Percentiles rank a stretch among this genome's conserved stretches.
phyloP scores from a whole-genome alignment of 2,329 filamentous ascomycete genomes.

The Diplodia intermedia region DNA sequence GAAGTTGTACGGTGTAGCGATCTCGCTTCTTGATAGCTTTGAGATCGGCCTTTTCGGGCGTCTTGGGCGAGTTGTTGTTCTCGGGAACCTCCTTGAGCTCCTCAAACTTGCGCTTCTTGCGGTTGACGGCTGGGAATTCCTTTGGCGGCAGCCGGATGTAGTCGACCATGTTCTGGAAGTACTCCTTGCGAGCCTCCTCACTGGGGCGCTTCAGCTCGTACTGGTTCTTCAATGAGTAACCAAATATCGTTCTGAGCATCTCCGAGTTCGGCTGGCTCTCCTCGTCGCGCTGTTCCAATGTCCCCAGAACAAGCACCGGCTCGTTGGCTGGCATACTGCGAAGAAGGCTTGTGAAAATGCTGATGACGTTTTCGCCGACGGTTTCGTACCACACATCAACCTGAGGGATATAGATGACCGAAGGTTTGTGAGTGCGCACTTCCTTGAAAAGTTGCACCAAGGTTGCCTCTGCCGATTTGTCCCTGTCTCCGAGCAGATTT shows the following conservation, averaged over 20 bases:
- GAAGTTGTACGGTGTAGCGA: conserved; percentile 78
- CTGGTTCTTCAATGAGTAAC: conserved; percentile 80
- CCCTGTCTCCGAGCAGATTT: conserved; percentile 81
- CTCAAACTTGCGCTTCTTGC: conserved; percentile 85
- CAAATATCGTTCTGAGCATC: conserved; percentile 81
- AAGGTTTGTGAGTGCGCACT: conserved; percentile 91
- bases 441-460: conserved; percentile 91
- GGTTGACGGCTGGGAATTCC: conserved; percentile 85
- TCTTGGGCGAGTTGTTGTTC: conserved; percentile 60
- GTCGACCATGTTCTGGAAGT: conserved; percentile 75
- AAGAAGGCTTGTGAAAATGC: conserved; percentile 83
- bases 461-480: conserved; percentile 82
- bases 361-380: conserved; percentile 68
- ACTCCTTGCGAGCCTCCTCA: conserved; percentile 73
- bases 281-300: conserved; percentile 73
- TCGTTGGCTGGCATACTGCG: conserved; percentile 87
- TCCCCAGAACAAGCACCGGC: conserved; percentile 85
- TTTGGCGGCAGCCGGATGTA: conserved; percentile 80
- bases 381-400: conserved; percentile 86
- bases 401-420: conserved; percentile 92
- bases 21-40: conserved; percentile 83
- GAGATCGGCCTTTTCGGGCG: conserved; percentile 75
- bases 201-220: conserved; percentile 73
- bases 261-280: conserved; percentile 62
- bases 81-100: conserved; percentile 73